Base-by-base conservation (phyloP, 164 flowering plant genomes). In the Magnolia officinalis region DNA sequence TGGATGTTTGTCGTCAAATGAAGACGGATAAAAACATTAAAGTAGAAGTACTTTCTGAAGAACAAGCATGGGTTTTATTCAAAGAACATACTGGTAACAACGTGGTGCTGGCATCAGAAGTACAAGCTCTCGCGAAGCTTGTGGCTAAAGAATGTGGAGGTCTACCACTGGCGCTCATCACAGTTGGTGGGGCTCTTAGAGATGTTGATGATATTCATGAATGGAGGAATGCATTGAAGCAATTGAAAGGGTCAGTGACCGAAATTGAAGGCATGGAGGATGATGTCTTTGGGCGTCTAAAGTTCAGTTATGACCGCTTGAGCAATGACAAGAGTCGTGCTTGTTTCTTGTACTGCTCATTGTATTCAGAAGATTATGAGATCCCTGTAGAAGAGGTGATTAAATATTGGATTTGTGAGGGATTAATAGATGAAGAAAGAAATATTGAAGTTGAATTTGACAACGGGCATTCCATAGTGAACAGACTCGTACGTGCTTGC, bases 291-390 rank as follows among this genome's bases (percentile, higher is more conserved):
- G 4, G 11, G 2, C 8, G 7, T 1, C 16, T 71, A 16, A 51
- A 50, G 20, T 71, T 71, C 20, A 71, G 74, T 20, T 71, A 71
- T 21, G 45, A 71, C 4, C 19, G 20, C 23, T 52, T 71, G 21
- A 4, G 18, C 4, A 52, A 23, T 52, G 74, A 52, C 19, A 21
- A 71, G 6, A 10, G 0, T 18, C 19, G 16, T 16, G 55, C 31
- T 11, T 49, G 73, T 50, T 50, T 71, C 73, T 71, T 71, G 73
- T 50, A 71, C 45, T 71, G 73, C 59, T 71, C 73, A 9, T 50
- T 71, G 61, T 71, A 19, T 26, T 19, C 73, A 50, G 73, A 50
- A 23, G 73, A 50, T 20, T 8, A 37, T 19, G 7, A 6, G 50
- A 69, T 69, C 26, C 11, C 19, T 16, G 26, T 16, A 16, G 26